phyloP scores from a whole-genome alignment of 176 grass and related monocot genomes.

The Poa pratensis region DNA sequence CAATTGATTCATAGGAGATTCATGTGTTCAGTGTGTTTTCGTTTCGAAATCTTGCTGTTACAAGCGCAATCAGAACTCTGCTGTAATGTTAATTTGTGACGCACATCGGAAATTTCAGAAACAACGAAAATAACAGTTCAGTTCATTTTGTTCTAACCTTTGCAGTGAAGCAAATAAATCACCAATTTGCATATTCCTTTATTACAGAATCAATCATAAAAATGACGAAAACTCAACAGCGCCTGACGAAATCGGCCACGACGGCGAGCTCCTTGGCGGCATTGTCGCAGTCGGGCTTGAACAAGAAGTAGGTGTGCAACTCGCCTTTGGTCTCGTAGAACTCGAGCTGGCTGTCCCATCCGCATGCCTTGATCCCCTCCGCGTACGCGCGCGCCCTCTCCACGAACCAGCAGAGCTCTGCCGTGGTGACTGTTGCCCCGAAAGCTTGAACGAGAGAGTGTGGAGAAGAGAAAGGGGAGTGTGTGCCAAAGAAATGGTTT shows the following conservation, averaged over 20 bases:
- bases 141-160: too few relatives aligned
- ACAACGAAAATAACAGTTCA: too few relatives aligned
- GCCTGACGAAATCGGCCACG: constrained; percentile 54
- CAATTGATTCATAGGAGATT: background rate
- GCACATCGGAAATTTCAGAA: background rate
- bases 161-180: too few relatives aligned
- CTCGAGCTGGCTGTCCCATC: constrained; percentile 65
- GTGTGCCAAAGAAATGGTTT: too few relatives aligned
- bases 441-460: too few relatives aligned
- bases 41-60: background rate
- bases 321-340: constrained; percentile 65
- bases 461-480: too few relatives aligned
- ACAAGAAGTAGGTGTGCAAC: constrained; percentile 63
- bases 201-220: background rate
- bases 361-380: constrained; percentile 57
- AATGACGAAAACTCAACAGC: background rate
- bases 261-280: constrained; percentile 63
- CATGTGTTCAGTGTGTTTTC: background rate
- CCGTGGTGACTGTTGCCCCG: constrained; percentile 76
- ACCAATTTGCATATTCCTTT: background rate
- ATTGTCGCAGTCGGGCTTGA: constrained; percentile 53
- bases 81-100: background rate
- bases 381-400: constrained; percentile 71
- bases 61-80: background rate
- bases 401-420: constrained; percentile 66